Conservation (phyloP, 352 stramenopile genomes). For the Blastocystis sp. region DNA sequence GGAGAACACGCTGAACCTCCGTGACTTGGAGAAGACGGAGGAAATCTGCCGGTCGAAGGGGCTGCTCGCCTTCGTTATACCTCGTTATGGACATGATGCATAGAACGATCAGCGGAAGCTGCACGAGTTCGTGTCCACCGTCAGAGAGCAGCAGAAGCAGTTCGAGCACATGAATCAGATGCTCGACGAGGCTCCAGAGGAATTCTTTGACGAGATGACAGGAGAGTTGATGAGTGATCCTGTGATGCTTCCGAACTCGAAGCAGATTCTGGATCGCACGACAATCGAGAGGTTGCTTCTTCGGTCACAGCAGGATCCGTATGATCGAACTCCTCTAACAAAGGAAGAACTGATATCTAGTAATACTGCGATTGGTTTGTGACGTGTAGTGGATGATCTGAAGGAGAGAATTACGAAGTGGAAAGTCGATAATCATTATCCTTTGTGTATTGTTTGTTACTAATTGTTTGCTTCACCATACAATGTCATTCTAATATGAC, state of each 20-base stretch:
- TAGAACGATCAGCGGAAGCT: conserved; percentile 10
- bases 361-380: background rate
- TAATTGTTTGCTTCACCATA: background rate
- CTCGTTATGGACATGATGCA: background rate
- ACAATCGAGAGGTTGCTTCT: conserved; percentile 26
- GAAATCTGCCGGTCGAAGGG: background rate
- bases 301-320: background rate
- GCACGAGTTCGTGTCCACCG: background rate
- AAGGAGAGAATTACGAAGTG: conserved; percentile 6
- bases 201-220: conserved; percentile 49
- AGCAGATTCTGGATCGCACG: conserved; percentile 4
- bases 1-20: background rate
- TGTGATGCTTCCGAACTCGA: conserved; percentile 35
- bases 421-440: conserved; percentile 9
- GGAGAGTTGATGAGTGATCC: conserved; percentile 48
- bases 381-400: background rate
- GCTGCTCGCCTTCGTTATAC: background rate
- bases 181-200: conserved; percentile 13
- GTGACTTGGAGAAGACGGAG: conserved; percentile 6
- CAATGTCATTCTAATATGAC: background rate
- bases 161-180: background rate
- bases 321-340: conserved; percentile 28
- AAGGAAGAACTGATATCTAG: conserved; percentile 49
- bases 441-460: background rate
- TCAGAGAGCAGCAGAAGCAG: background rate